A percentile compares a stretch with the other conserved stretches of the same genome.
These are phyloP conservation scores for Rhizopogon roseolus DNA, from an alignment of 768 basidiomycete genomes.

Conservation along the genomic window DNA sequence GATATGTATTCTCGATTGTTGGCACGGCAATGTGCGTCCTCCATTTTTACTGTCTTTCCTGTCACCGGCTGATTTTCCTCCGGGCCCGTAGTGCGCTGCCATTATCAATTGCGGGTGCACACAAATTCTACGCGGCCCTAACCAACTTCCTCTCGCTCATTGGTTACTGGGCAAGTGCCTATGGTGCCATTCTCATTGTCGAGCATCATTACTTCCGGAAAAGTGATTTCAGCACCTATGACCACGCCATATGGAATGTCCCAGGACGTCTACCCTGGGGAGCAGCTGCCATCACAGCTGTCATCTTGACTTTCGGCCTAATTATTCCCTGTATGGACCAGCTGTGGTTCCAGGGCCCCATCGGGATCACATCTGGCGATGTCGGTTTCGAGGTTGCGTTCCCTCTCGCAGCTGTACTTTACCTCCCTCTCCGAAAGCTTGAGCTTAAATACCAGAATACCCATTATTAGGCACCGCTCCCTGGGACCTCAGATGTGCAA, in stretches of 20 bases:
- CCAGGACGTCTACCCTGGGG: conserved; percentile 55
- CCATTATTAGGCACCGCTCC: conserved; percentile 4
- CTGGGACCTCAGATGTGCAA: neutral
- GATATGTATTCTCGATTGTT: conserved; percentile 65
- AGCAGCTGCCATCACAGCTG: conserved; percentile 52
- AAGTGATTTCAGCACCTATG: conserved; percentile 44
- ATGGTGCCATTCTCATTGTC: conserved; percentile 51
- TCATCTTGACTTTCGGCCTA: conserved; percentile 46
- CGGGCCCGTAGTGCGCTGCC: conserved; percentile 49
- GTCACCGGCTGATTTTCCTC: conserved; percentile 5
- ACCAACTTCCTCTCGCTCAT: conserved; percentile 66
- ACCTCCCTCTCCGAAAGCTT: conserved; percentile 49
- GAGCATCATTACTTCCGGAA: conserved; percentile 67
- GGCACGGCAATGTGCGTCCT: conserved; percentile 59
- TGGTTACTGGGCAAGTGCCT: conserved; percentile 59
- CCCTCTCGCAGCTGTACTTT: conserved; percentile 39
- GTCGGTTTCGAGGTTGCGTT: conserved; percentile 67
- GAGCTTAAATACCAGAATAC: conserved; percentile 35
- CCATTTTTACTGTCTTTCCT: neutral
- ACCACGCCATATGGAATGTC: conserved; percentile 46
- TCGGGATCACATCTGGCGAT: conserved; percentile 61
- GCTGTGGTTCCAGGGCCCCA: conserved; percentile 66
- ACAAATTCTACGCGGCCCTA: conserved; percentile 58
- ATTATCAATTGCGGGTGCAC: conserved; percentile 64
- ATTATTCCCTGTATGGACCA: conserved; percentile 68